Base-by-base conservation (phyloP, 108 stramenopile genomes). In the Nannochloropsis gaditana region DNA sequence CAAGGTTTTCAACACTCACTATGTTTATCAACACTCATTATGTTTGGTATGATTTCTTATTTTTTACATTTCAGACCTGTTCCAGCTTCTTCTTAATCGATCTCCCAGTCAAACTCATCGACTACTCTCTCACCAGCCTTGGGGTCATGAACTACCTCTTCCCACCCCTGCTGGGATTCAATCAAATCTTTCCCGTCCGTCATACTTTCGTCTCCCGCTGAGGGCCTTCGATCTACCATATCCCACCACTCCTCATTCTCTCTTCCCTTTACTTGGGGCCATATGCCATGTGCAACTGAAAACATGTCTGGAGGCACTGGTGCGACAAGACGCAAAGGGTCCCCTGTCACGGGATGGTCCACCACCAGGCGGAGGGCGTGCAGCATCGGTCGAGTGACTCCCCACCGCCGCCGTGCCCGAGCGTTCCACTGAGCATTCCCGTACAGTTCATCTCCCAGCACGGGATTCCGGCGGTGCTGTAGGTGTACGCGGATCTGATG, bases 391-490 rank as follows among this genome's bases (percentile, higher is more conserved):
- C 97, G 91, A 2, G 90, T 86, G 21, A 97, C 90, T 42, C 94
- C 93, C 86, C 94, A 93, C 81, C 85, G 90, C 84, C 92, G 91
- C 19, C 82, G 86, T 42, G 95, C 83, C 44, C 90, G 88, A 82
- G 92, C 92, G 86, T 97, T 97, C 95, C 95, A 96, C 87, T 96
- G 94, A 2, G 90, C 83, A 79, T 96, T 91, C 9, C 97, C 97
- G 84, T 97, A 97, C 5, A 96, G 90, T 83, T 95, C 96, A 90
- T 97, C 97, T 21, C 97, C 97, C 84, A 96, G 94, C 45, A 97
- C 82, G 47, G 87, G 87, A 44, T 96, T 97, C 15, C 94, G 93
- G 42, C 95, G 94, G 93, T 96, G 94, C 92, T 88, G 86, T 47
- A 89, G 44, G 84, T 89, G 87, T n/a, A 90, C 90, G 47, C 91